A percentile compares a stretch with the other conserved stretches of the same genome.
Conservation (phyloP, 73 alveolate genomes). For the Tetrahymena thermophila region DNA sequence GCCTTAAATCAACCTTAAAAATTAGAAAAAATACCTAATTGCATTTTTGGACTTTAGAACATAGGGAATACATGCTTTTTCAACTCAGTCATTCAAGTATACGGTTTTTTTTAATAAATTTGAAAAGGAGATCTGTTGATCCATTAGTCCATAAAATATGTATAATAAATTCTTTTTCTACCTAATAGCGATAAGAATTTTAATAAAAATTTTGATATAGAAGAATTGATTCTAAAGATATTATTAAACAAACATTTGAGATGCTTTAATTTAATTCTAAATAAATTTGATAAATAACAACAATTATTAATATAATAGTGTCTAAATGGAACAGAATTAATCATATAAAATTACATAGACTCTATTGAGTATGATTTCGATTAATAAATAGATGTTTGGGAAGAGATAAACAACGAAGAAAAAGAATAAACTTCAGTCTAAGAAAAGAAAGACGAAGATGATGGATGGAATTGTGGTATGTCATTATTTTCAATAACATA, state of each 20-base stretch:
- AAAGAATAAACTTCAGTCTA: neutral
- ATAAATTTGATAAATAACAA: neutral
- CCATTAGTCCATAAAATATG: neutral
- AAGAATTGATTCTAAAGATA: neutral
- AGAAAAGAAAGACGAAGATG: constrained; percentile 15
- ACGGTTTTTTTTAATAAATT: neutral
- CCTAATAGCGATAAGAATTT: neutral
- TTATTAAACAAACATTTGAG: neutral
- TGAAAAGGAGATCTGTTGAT: neutral
- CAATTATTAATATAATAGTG: neutral
- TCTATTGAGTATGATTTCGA: constrained; percentile 3
- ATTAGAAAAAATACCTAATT: neutral
- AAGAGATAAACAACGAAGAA: neutral
- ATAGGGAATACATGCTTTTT: constrained; percentile 76
- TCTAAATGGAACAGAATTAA: constrained; percentile 19
- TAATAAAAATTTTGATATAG: neutral
- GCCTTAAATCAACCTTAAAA: neutral
- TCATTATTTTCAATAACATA: neutral
- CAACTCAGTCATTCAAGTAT: constrained; percentile 55
- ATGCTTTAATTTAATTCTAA: neutral
- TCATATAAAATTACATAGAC: constrained; percentile 3
- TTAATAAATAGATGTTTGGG: neutral
- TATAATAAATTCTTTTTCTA: neutral
- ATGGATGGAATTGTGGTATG: constrained; percentile 19
- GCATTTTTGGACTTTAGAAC: constrained; percentile 45